These are phyloP conservation scores for Pinus taeda DNA, from an alignment of 75 land plant genomes.

Conservation along the genomic window DNA sequence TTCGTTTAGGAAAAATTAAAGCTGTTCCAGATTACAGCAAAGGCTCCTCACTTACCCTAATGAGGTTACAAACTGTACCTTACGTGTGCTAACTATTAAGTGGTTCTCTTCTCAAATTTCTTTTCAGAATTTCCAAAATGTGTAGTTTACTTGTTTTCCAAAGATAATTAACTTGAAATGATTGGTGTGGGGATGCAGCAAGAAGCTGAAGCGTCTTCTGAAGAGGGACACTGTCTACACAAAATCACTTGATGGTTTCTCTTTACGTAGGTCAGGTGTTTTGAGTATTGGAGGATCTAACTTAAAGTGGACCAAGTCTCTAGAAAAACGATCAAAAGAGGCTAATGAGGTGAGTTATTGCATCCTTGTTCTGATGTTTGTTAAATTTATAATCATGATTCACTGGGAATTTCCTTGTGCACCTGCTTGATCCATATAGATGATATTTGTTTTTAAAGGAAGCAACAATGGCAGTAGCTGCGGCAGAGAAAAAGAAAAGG, in stretches of 20 bases:
- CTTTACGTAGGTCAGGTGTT: slow-evolving; percentile 84
- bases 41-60: slow-evolving; percentile 36
- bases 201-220: slow-evolving; percentile 54
- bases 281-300: slow-evolving; percentile 73
- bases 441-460: slow-evolving; percentile 42
- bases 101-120: neutral
- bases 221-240: slow-evolving; percentile 78
- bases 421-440: neutral
- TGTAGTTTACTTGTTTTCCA: neutral
- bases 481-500: slow-evolving; percentile 61
- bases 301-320: slow-evolving; percentile 96
- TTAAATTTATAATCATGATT: neutral
- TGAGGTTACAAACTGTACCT: slow-evolving; percentile 23
- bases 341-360: slow-evolving; percentile 71
- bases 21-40: slow-evolving; percentile 36
- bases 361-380: neutral
- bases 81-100: neutral
- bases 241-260: slow-evolving; percentile 82
- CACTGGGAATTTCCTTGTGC: neutral
- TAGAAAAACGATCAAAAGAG: slow-evolving; percentile 71
- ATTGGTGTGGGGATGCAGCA: slow-evolving; percentile 19
- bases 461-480: slow-evolving; percentile 92
- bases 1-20: slow-evolving; percentile 18
- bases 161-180: neutral
- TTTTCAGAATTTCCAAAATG: neutral